A percentile compares a stretch with the other conserved stretches of the same genome.
These are phyloP conservation scores for Calonectria pauciramosa DNA, from an alignment of 2,329 filamentous ascomycete genomes.

Conservation along the genomic window DNA sequence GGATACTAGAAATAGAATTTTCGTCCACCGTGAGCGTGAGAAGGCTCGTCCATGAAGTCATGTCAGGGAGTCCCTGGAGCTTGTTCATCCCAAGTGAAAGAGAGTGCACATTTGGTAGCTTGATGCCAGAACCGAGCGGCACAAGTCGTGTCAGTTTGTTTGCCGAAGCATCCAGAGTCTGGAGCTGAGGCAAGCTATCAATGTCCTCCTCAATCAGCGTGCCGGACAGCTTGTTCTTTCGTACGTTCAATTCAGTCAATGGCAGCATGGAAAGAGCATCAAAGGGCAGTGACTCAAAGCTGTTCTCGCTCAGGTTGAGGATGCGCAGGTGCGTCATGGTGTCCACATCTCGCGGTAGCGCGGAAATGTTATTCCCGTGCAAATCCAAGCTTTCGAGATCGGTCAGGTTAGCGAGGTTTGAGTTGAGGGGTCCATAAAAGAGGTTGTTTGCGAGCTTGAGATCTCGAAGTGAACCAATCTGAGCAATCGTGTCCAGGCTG, in stretches of 20 bases:
- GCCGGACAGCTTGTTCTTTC: slow-evolving; percentile 84
- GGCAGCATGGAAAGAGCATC: slow-evolving; percentile 76
- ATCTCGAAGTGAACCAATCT: slow-evolving; percentile 81
- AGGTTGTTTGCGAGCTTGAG: slow-evolving; percentile 86
- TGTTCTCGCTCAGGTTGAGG: slow-evolving; percentile 86
- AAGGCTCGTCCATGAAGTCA: slow-evolving; percentile 81
- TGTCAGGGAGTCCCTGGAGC: slow-evolving; percentile 78
- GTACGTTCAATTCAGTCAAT: slow-evolving; percentile 79
- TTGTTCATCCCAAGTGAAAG: slow-evolving; percentile 87
- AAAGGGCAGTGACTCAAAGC: slow-evolving; percentile 79
- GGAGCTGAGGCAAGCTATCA: slow-evolving; percentile 72
- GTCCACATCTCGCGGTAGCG: slow-evolving; percentile 76
- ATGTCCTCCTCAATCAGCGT: slow-evolving; percentile 77
- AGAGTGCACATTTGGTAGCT: slow-evolving; percentile 79
- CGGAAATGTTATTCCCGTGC: slow-evolving; percentile 82
- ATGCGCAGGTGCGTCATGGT: slow-evolving; percentile 78
- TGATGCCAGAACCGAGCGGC: slow-evolving; percentile 60
- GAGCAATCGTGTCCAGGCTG: slow-evolving; percentile 78
- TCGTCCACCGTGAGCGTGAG: slow-evolving; percentile 83
- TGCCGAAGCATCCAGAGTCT: slow-evolving; percentile 81
- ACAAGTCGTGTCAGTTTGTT: slow-evolving; percentile 77
- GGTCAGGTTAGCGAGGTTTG: slow-evolving; percentile 72
- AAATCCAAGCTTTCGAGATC: slow-evolving; percentile 86
- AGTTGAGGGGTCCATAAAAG: slow-evolving; percentile 76
- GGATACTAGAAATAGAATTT: slow-evolving; percentile 83